These are phyloP conservation scores for Blastosporella zonata DNA, from an alignment of 1,284 basidiomycete genomes.

Conservation along the genomic window DNA sequence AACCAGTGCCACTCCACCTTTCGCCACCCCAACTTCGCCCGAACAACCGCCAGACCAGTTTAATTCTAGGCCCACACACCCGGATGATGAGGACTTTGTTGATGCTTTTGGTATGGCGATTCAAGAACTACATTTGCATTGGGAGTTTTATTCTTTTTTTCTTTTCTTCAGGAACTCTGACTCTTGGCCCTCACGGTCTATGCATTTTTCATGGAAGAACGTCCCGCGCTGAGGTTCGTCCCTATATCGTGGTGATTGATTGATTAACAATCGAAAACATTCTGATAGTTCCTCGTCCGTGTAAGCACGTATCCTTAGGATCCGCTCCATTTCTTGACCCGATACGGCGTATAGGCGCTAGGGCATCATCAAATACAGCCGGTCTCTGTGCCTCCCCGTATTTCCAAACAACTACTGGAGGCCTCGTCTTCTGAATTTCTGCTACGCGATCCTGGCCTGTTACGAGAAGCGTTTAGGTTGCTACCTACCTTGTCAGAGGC, in stretches of 20 bases:
- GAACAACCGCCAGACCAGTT: constrained; percentile 1
- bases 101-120: constrained; percentile 52
- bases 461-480: constrained; percentile 37
- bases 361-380: constrained; percentile 21
- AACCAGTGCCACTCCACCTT: no score
- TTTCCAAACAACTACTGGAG: constrained; percentile 23
- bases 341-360: constrained; percentile 15
- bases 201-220: constrained; percentile 59
- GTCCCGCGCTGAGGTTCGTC: constrained; percentile 57
- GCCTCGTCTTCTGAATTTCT: constrained; percentile 21
- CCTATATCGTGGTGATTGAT: neutral
- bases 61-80: constrained; percentile 1
- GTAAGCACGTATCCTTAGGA: constrained; percentile 28
- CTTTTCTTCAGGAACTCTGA: constrained; percentile 51
- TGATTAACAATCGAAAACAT: constrained; percentile 3
- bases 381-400: constrained; percentile 25
- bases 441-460: constrained; percentile 31
- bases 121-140: neutral
- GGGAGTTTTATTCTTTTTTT: neutral
- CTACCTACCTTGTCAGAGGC: constrained; percentile 55
- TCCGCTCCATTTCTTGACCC: neutral
- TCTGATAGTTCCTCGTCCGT: constrained; percentile 47
- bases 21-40: neutral
- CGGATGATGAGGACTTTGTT: constrained; percentile 45
- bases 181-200: constrained; percentile 52